phyloP scores from a whole-genome alignment of 352 stramenopile species.

The Phytophthora cryptogea region DNA sequence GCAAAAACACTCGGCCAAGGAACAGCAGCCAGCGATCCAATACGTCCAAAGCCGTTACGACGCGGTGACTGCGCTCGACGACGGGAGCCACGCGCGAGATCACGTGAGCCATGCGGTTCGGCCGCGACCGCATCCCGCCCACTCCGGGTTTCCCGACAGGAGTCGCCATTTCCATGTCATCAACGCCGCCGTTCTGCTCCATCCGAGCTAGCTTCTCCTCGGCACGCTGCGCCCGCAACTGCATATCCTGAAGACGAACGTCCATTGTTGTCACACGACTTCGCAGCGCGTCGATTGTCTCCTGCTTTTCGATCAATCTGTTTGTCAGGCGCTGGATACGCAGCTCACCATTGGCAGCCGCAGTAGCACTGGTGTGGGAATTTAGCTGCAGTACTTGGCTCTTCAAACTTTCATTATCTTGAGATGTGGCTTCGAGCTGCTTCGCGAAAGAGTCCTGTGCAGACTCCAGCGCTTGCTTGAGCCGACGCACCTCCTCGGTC shows the following conservation, averaged over 20 bases:
- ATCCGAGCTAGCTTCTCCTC: conserved; percentile 69
- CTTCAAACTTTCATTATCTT: conserved; percentile 55
- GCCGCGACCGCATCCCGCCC: conserved; percentile 38
- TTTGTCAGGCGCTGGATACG: conserved; percentile 83
- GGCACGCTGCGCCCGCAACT: conserved; percentile 43
- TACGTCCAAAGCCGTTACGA: conserved; percentile 66
- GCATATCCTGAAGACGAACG: conserved; percentile 63
- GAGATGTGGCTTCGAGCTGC: conserved; percentile 41
- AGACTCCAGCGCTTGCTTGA: conserved; percentile 47
- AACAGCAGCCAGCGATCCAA: conserved; percentile 80
- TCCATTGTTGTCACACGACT: conserved; percentile 75
- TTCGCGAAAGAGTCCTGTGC: conserved; percentile 41
- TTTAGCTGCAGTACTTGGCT: conserved; percentile 47
- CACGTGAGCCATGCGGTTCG: conserved; percentile 70
- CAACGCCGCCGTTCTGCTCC: conserved; percentile 61
- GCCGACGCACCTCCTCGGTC: conserved; percentile 52
- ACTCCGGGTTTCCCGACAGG: conserved; percentile 40
- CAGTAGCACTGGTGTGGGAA: conserved; percentile 19
- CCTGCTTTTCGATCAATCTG: conserved; percentile 82
- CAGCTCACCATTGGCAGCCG: conserved; percentile 47
- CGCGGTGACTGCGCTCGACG: conserved; percentile 68
- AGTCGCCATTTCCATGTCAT: conserved; percentile 74
- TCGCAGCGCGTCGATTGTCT: conserved; percentile 69
- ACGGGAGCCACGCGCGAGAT: conserved; percentile 70
- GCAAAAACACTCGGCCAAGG: conserved; percentile 78